Conservation (phyloP, 495 filamentous ascomycete genomes). For the Aspergillus homomorphus region DNA sequence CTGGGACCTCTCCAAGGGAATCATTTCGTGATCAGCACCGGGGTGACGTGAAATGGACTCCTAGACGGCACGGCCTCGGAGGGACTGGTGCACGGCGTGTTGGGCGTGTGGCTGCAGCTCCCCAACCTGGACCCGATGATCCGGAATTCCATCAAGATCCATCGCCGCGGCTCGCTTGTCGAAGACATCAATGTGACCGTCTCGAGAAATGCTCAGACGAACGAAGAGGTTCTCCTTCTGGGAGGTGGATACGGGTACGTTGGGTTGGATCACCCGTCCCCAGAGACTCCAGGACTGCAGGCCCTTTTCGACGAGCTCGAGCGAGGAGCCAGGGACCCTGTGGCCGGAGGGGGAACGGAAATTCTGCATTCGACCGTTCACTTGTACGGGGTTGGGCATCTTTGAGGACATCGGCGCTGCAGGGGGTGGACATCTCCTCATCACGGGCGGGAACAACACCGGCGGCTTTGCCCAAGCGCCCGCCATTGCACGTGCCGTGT, state of each 20-base stretch:
- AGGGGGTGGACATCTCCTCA: not conserved
- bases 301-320: constrained; percentile 11
- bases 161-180: constrained; percentile 1
- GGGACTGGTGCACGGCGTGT: constrained; percentile 1
- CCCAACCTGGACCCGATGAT: not conserved
- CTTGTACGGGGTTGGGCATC: constrained; percentile 1
- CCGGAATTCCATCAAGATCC: constrained; percentile 6
- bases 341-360: not conserved
- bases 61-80: constrained; percentile 1
- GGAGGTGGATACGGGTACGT: constrained; percentile 7
- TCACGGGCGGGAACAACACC: constrained; percentile 9
- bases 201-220: not conserved
- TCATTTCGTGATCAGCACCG: not conserved
- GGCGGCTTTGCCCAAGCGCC: constrained; percentile 6
- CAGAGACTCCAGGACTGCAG: constrained; percentile 9
- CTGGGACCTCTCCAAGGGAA: not conserved
- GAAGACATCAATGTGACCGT: constrained; percentile 10
- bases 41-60: not conserved
- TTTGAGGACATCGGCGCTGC: constrained; percentile 1
- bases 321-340: constrained; percentile 6
- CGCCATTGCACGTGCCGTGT: constrained; percentile 7
- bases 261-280: constrained; percentile 1
- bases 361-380: constrained; percentile 8
- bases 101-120: constrained; percentile 1
- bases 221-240: not conserved